phyloP scores from a whole-genome alignment of 2,329 filamentous ascomycete species.

The Cordyceps fumosorosea region DNA sequence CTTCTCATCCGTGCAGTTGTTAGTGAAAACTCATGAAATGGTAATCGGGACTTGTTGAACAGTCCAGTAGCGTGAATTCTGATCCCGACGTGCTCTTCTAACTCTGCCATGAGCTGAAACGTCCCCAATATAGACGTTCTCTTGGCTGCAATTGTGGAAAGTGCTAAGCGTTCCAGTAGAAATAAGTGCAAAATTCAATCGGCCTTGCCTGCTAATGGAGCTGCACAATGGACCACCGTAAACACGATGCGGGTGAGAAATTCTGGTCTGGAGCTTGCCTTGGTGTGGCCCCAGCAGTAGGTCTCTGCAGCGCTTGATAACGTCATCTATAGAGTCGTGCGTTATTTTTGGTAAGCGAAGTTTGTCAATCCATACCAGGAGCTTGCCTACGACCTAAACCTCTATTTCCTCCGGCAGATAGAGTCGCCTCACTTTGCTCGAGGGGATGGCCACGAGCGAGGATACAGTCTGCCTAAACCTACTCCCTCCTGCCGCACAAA shows the following conservation, averaged over 20 bases:
- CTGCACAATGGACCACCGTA: not conserved
- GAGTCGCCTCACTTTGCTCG: not conserved
- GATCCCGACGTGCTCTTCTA: not conserved
- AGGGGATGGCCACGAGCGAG: not conserved
- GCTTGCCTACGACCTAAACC: not conserved
- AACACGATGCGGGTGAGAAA: not conserved
- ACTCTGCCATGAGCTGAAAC: not conserved
- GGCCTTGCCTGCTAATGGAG: not conserved
- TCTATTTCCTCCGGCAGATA: not conserved
- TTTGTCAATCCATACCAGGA: not conserved
- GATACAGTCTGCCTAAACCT: not conserved
- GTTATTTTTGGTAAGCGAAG: not conserved
- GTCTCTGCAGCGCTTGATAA: not conserved
- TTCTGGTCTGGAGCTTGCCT: not conserved
- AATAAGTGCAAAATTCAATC: not conserved
- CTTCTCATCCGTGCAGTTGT: not conserved
- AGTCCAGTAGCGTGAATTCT: not conserved
- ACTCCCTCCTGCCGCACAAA: not conserved
- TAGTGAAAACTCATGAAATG: not conserved
- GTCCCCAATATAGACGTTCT: not conserved
- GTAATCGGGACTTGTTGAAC: not conserved
- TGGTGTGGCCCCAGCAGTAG: not conserved
- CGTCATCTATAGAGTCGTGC: not conserved
- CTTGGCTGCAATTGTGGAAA: not conserved
- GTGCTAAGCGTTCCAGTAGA: not conserved